Evolutionary conservation across 148 eudicot species (phyloP), one percentile per base, ranked within the genome.

Genomic region (Mesembryanthemum crystallinum): DNA sequence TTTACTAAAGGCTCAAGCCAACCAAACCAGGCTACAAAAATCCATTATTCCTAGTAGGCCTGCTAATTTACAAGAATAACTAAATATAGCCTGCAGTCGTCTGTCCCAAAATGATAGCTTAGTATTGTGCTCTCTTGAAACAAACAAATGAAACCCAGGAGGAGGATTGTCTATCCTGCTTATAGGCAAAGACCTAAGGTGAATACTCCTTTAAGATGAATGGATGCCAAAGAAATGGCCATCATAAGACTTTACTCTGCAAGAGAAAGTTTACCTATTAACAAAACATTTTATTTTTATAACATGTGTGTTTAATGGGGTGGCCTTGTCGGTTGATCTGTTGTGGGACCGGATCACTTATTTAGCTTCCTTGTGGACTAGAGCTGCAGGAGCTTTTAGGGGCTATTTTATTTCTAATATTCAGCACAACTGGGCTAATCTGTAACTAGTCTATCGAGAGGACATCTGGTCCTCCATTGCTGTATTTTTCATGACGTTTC

Each of bases 11-110:
- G n/a, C 57, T 25, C 12, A 47, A 25, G 37, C 23, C 64, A 67
- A 25, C 73, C 47, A 43, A 69, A 23, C 23, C 33, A 77, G 39
- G 59, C 30, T 55, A 25, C 4, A 69, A 15, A 10, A 77, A 24
- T 29, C 32, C 60, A 59, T 24, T 23, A n/a, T 20, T 33, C 18
- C 1, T 23, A 21, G 20, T 47, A 47, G 52, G 9, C 23, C 1
- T 23, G 61, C 27, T 57, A 23, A 23, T 57, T 57, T 57, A 57
- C 27, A 23, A n/a, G 61, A 57, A 57, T 23, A 57, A 57, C 61
- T 15, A 23, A 67, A 42, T 24, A 14, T 67, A 45, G 47, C 25
- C 14, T n/a, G 70, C 17, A 67, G 39, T 39, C 23, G 2, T 35
- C 45, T 12, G 23, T 67, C 29, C 20, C 4, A 25, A 49, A 69